These are phyloP conservation scores for Mortierella polycephala DNA, from an alignment of 371 early-diverging fungal genomes.

Conservation along the genomic window DNA sequence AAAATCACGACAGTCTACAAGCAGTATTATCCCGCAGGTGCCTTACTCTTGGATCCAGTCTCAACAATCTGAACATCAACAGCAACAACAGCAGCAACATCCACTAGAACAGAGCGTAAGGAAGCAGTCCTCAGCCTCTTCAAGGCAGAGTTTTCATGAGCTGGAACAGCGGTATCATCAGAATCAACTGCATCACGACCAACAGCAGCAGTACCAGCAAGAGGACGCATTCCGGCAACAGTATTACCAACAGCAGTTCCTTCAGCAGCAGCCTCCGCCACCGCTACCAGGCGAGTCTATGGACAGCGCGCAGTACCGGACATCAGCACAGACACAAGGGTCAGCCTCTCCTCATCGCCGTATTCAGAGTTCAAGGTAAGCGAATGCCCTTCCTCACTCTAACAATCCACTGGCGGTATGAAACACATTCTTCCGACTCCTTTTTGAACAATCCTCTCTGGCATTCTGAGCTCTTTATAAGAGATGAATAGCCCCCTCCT, in stretches of 20 bases:
- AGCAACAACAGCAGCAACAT: slow-evolving; percentile 18
- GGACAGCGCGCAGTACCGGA: slow-evolving; percentile 22
- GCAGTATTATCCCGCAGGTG: slow-evolving; percentile 49
- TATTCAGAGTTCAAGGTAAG: slow-evolving; percentile 43
- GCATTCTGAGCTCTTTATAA: too few relatives aligned
- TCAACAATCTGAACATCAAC: slow-evolving; percentile 21
- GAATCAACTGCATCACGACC: slow-evolving; percentile 27
- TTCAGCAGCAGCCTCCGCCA: slow-evolving; percentile 26
- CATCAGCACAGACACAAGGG: slow-evolving; percentile 20
- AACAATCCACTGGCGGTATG: too few relatives aligned
- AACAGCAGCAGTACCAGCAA: slow-evolving; percentile 41
- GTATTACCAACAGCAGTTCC: slow-evolving; percentile 46
- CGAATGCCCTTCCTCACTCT: too few relatives aligned
- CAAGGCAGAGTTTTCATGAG: slow-evolving; percentile 43
- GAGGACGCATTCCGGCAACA: slow-evolving; percentile 48
- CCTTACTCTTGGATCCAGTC: slow-evolving; percentile 50
- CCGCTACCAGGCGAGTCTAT: background rate
- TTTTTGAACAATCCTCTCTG: too few relatives aligned
- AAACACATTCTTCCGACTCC: too few relatives aligned
- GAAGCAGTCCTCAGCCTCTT: slow-evolving; percentile 27
- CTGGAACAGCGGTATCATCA: slow-evolving; percentile 26
- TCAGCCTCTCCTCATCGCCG: slow-evolving; percentile 47
- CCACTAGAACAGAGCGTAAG: slow-evolving; percentile 10
- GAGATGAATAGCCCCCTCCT: too few relatives aligned
- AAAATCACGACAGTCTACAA: slow-evolving; percentile 39